Conservation (phyloP, 208 protist species). For the Crithidia expoeki region DNA sequence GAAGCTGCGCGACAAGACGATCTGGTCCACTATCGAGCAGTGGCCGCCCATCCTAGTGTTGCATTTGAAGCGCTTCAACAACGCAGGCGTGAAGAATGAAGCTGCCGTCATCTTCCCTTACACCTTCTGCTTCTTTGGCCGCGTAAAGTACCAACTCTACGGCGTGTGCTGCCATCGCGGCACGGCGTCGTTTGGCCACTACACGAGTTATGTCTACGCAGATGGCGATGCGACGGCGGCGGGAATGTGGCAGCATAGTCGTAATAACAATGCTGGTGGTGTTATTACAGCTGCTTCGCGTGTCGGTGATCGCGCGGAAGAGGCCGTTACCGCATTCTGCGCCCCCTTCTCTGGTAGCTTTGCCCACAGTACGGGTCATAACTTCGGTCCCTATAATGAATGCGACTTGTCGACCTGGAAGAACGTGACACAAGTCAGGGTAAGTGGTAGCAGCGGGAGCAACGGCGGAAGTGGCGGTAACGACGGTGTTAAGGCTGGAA, state of each 20-base stretch:
- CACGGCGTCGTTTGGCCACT: slow-evolving; percentile 71
- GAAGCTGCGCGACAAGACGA: slow-evolving; percentile 51
- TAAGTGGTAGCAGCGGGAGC: neutral
- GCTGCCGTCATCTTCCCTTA: slow-evolving; percentile 61
- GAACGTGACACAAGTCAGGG: neutral
- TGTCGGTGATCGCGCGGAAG: neutral
- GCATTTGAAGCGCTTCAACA: slow-evolving; percentile 85
- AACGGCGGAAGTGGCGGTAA: neutral
- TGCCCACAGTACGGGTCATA: slow-evolving; percentile 1
- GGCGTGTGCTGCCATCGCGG: slow-evolving; percentile 80
- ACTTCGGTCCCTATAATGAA: slow-evolving; percentile 1
- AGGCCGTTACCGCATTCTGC: neutral
- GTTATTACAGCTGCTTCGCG: neutral
- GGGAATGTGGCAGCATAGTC: neutral
- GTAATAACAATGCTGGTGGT: neutral
- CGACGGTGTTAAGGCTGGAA: slow-evolving; percentile 3
- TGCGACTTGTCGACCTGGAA: slow-evolving; percentile 3
- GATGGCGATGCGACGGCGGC: slow-evolving; percentile 16
- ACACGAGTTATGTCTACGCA: slow-evolving; percentile 77
- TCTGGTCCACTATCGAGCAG: slow-evolving; percentile 42
- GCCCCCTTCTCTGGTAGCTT: slow-evolving; percentile 8
- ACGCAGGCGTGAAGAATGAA: slow-evolving; percentile 60
- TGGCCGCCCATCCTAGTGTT: slow-evolving; percentile 80
- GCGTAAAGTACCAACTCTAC: slow-evolving; percentile 68
- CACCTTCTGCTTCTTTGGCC: slow-evolving; percentile 41